A percentile compares a stretch with the other conserved stretches of the same genome.
phyloP scores from a whole-genome alignment of 163 green algal genomes.

The Coccomyxa subellipsoidea region DNA sequence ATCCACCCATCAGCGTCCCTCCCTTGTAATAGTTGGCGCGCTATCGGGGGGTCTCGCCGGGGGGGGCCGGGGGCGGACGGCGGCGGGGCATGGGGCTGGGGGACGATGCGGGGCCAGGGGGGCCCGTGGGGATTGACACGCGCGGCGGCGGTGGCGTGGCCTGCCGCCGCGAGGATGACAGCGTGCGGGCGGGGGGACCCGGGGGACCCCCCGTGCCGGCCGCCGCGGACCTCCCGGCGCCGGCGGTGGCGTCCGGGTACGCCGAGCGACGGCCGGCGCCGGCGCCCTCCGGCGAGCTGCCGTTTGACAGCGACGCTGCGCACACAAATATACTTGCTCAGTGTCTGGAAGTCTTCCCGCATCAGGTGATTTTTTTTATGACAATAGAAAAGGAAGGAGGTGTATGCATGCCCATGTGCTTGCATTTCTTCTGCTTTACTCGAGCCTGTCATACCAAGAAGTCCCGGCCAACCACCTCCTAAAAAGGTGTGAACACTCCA shows the following conservation, averaged over 20 bases:
- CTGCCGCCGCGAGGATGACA: neutral
- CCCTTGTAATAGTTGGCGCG: no score
- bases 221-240: neutral
- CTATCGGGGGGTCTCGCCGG: neutral
- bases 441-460: neutral
- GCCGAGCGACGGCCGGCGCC: neutral
- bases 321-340: neutral
- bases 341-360: neutral
- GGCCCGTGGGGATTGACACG: neutral
- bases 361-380: no score
- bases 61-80: constrained; percentile 11
- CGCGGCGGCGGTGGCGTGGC: constrained; percentile 2
- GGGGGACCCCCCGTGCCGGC: neutral
- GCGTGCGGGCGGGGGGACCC: neutral
- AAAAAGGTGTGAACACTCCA: neutral
- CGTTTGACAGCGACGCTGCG: neutral
- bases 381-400: no score
- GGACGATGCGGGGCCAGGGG: neutral
- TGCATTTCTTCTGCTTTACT: neutral
- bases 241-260: neutral
- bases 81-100: constrained; percentile 16
- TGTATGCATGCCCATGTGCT: neutral
- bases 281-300: neutral
- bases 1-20: no score
- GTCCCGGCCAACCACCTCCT: neutral